phyloP scores from a whole-genome alignment of 805 yeast genomes.

The Candida michaelii region DNA sequence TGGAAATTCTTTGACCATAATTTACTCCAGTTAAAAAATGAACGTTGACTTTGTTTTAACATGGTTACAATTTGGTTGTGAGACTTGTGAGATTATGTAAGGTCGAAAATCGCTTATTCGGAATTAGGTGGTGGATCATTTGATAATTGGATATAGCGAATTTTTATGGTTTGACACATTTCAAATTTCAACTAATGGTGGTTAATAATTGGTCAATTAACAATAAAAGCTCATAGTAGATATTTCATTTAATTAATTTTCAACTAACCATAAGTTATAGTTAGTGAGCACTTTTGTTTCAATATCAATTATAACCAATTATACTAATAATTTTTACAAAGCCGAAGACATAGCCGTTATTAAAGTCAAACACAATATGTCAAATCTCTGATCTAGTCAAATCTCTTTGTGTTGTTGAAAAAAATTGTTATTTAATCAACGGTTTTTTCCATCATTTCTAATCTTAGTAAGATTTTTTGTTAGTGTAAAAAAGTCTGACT shows the following conservation, averaged over 20 bases:
- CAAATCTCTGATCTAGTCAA: no score
- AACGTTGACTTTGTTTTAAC: constrained; percentile 4
- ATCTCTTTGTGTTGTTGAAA: no score
- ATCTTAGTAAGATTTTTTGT: neutral
- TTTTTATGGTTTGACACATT: neutral
- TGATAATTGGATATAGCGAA: neutral
- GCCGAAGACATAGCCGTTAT: no score
- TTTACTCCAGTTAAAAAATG: constrained; percentile 5
- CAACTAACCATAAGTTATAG: no score
- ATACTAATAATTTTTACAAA: no score
- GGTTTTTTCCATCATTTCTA: neutral
- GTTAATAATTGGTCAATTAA: no score
- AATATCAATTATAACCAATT: no score
- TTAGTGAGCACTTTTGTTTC: no score
- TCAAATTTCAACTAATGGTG: no score
- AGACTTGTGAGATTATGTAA: neutral
- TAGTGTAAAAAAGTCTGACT: neutral
- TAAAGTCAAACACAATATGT: no score
- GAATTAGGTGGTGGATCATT: neutral
- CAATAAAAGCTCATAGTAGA: no score
- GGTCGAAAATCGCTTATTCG: neutral
- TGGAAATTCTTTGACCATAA: neutral
- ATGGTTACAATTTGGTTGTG: neutral
- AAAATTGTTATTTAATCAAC: neutral
- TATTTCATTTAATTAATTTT: no score